A percentile compares a stretch with the other conserved stretches of the same genome.
These are phyloP conservation scores for Karstenula rhodostoma DNA, from an alignment of 2,329 filamentous ascomycete genomes.

Conservation along the genomic window DNA sequence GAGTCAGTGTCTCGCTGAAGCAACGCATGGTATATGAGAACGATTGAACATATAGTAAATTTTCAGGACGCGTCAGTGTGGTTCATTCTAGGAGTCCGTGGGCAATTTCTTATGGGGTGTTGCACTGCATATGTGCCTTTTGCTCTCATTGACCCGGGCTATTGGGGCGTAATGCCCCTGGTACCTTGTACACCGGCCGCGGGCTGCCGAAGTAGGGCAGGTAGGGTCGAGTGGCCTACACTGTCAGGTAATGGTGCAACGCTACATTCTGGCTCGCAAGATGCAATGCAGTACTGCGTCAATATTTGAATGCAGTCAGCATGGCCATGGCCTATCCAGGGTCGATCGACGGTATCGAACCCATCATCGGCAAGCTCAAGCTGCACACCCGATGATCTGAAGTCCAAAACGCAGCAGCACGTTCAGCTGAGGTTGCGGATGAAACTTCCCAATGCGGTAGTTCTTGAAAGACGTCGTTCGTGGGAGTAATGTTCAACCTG, in stretches of 20 bases:
- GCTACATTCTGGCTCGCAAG: background rate
- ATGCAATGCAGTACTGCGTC: too few species aligned
- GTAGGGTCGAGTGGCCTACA: background rate
- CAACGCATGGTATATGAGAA: background rate
- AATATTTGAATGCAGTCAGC: too few species aligned
- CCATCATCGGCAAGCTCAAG: too few species aligned
- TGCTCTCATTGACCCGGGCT: background rate
- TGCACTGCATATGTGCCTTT: background rate
- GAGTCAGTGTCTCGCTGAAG: background rate
- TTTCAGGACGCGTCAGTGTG: background rate
- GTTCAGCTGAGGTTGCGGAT: background rate
- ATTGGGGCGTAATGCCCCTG: background rate
- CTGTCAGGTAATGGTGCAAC: background rate
- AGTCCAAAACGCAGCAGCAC: background rate
- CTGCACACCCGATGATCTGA: too few species aligned
- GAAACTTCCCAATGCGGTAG: constrained; percentile 1
- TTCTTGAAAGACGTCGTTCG: background rate
- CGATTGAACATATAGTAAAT: background rate
- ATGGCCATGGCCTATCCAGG: too few species aligned
- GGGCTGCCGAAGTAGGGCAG: background rate
- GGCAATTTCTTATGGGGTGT: too few species aligned
- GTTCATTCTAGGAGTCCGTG: too few species aligned
- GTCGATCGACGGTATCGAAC: too few species aligned
- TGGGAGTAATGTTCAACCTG: background rate
- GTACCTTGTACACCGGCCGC: background rate